Evolutionary conservation across 2,329 filamentous ascomycete genomes (phyloP).

Genomic region (Aspergillus quadricinctus): DNA sequence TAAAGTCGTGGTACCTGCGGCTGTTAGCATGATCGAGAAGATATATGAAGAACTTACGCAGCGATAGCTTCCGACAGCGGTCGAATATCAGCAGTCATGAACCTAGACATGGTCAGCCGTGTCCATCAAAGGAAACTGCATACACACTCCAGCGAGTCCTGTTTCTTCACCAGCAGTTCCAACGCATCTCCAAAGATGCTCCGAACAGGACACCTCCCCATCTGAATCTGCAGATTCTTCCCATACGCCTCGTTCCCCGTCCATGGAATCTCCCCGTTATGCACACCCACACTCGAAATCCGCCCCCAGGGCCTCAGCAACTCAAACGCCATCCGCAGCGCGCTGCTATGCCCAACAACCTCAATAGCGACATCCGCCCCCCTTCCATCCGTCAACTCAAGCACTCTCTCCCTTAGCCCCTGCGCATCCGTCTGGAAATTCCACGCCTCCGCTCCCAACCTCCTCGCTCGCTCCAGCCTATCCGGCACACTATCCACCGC

Average conservation of each 20-base stretch:
- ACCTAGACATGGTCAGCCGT: conserved; percentile 44
- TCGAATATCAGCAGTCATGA: conserved; percentile 71
- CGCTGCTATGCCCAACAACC: conserved; percentile 65
- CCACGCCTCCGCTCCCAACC: conserved; percentile 72
- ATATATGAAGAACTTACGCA: conserved; percentile 28
- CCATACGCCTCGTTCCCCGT: conserved; percentile 57
- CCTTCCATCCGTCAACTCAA: conserved; percentile 68
- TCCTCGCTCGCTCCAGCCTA: conserved; percentile 65
- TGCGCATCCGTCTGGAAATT: conserved; percentile 66
- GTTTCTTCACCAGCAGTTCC: conserved; percentile 58
- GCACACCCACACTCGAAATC: conserved; percentile 69
- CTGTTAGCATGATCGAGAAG: no score
- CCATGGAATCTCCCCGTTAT: conserved; percentile 67
- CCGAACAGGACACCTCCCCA: conserved; percentile 68
- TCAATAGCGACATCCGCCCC: conserved; percentile 82
- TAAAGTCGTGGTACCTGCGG: conserved; percentile 60
- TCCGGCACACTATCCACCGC: conserved; percentile 73
- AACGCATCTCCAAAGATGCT: conserved; percentile 61
- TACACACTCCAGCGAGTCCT: conserved; percentile 60
- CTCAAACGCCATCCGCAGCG: conserved; percentile 65
- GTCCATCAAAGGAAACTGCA: neutral
- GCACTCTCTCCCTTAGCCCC: conserved; percentile 54
- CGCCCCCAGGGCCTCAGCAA: conserved; percentile 67
- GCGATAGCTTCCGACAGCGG: conserved; percentile 60
- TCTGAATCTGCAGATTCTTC: conserved; percentile 68